phyloP scores from a whole-genome alignment of 1,284 basidiomycete genomes.

The Heliocybe sulcata region DNA sequence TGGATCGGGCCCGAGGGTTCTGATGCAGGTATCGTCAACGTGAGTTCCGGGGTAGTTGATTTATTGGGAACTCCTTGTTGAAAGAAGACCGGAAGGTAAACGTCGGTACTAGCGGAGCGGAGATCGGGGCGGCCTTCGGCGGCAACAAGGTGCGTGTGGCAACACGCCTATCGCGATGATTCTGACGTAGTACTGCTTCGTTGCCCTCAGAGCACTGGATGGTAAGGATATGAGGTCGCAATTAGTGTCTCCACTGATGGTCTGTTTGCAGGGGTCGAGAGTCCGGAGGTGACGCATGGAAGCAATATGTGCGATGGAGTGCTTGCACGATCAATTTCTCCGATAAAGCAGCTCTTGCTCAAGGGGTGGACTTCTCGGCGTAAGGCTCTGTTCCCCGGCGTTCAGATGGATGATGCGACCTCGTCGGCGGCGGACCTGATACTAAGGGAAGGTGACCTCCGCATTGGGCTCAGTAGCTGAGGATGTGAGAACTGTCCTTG shows the following conservation, averaged over 20 bases:
- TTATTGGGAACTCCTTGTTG: slow-evolving; percentile 5
- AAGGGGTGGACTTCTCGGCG: slow-evolving; percentile 79
- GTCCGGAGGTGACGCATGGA: slow-evolving; percentile 95
- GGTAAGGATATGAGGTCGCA: slow-evolving; percentile 35
- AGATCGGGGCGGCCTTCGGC: slow-evolving; percentile 89
- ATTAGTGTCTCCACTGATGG: slow-evolving; percentile 1
- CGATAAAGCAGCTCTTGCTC: slow-evolving; percentile 81
- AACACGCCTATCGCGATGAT: background rate
- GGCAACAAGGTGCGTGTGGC: slow-evolving; percentile 73
- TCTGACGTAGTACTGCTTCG: background rate
- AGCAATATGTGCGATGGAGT: slow-evolving; percentile 86
- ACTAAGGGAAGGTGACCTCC: background rate
- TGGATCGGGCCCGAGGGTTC: slow-evolving; percentile 89
- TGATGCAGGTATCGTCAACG: slow-evolving; percentile 85
- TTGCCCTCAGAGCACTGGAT: slow-evolving; percentile 63
- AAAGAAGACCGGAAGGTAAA: slow-evolving; percentile 53
- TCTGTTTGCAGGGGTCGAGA: slow-evolving; percentile 76
- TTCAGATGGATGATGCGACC: background rate
- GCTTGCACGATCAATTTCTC: slow-evolving; percentile 93
- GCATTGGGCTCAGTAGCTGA: background rate
- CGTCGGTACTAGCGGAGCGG: slow-evolving; percentile 90
- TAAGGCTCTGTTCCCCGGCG: slow-evolving; percentile 17
- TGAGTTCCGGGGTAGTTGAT: slow-evolving; percentile 22
- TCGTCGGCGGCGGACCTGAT: background rate
- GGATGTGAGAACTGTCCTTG: background rate